phyloP scores from a whole-genome alignment of 2,329 filamentous ascomycete genomes.

The Neodidymelliopsis sp. region DNA sequence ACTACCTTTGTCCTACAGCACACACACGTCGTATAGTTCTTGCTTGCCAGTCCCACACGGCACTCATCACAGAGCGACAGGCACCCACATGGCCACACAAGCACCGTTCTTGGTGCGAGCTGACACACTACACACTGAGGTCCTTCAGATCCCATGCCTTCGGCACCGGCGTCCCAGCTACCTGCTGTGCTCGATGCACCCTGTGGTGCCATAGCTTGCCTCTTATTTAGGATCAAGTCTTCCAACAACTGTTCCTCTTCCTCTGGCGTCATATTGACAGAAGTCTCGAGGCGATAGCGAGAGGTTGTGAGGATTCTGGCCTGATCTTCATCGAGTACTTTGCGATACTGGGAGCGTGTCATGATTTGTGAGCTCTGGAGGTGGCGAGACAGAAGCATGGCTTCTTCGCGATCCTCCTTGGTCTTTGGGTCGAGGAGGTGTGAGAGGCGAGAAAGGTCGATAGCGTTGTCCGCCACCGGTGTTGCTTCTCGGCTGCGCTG shows the following conservation, averaged over 20 bases:
- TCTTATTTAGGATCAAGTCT: constrained; percentile 64
- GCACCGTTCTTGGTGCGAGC: constrained; percentile 80
- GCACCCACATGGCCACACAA: constrained; percentile 96
- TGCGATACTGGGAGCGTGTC: constrained; percentile 80
- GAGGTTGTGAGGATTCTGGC: constrained; percentile 68
- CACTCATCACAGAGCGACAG: constrained; percentile 95
- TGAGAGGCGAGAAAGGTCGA: constrained; percentile 75
- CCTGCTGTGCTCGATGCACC: constrained; percentile 43
- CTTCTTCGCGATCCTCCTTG: constrained; percentile 80
- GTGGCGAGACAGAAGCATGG: constrained; percentile 80
- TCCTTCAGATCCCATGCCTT: constrained; percentile 74
- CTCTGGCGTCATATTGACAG: constrained; percentile 53
- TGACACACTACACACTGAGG: constrained; percentile 96
- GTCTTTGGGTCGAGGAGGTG: constrained; percentile 82
- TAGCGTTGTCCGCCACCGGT: constrained; percentile 54
- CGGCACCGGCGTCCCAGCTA: constrained; percentile 73
- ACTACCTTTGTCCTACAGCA: constrained; percentile 89
- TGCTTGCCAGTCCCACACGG: constrained; percentile 89
- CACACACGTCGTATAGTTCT: constrained; percentile 96
- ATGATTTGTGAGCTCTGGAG: constrained; percentile 74
- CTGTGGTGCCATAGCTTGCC: constrained; percentile 50
- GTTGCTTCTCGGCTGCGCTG: constrained; percentile 59
- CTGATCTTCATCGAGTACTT: constrained; percentile 72
- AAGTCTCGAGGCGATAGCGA: constrained; percentile 33
- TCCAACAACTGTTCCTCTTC: constrained; percentile 68